These are phyloP conservation scores for Flaveria robusta DNA, from an alignment of 129 eudicot species.

Conservation along the genomic window DNA sequence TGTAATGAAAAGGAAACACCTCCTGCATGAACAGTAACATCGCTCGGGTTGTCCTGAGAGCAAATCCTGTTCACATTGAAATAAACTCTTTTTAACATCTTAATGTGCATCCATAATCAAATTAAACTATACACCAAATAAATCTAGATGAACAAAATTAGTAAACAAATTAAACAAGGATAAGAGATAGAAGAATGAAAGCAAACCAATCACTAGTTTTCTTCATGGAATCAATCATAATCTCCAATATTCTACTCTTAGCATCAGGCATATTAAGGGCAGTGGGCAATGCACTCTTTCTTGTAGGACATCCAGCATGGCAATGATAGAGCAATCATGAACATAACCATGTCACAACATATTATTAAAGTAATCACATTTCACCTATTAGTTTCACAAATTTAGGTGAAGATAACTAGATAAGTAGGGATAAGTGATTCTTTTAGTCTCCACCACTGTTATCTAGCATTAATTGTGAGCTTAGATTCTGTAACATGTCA, in stretches of 20 bases:
- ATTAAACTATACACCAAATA: not conserved
- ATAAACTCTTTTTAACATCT: not conserved
- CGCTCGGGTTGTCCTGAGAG: constrained; percentile 86
- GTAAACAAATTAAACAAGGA: not conserved
- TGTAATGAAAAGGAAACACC: constrained; percentile 84
- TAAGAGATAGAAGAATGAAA: constrained; percentile 25
- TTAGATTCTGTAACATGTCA: constrained; percentile 31
- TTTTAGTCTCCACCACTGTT: not conserved
- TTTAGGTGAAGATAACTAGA: not conserved
- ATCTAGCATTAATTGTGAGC: constrained; percentile 28
- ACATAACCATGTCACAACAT: constrained; percentile 28
- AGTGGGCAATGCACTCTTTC: constrained; percentile 29
- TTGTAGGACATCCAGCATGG: constrained; percentile 50
- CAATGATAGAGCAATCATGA: constrained; percentile 36
- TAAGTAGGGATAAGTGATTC: constrained; percentile 25
- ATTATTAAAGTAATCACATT: constrained; percentile 34
- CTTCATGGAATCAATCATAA: constrained; percentile 62
- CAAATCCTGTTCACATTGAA: constrained; percentile 58
- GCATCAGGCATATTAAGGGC: constrained; percentile 35
- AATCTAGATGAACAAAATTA: not conserved
- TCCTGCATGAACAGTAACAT: constrained; percentile 64
- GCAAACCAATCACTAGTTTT: constrained; percentile 81
- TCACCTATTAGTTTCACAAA: constrained; percentile 7
- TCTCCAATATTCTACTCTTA: constrained; percentile 26
- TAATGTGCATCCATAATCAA: constrained; percentile 1